Evolutionary conservation across 805 yeast genomes (phyloP).

Genomic region (Ogataea nitratoaversa): DNA sequence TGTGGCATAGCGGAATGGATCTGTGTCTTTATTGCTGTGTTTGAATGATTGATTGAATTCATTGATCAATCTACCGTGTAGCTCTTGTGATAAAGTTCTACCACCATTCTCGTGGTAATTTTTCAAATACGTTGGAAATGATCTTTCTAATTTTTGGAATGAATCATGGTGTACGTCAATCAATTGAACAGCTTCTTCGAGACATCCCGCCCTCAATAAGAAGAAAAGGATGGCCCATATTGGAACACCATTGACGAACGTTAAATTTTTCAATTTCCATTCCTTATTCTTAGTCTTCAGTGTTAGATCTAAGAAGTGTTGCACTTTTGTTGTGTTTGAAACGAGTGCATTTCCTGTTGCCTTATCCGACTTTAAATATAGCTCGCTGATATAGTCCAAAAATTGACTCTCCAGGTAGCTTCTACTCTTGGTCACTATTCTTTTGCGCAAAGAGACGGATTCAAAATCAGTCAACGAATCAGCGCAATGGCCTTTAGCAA

Average conservation of each 20-base stretch:
- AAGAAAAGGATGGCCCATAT: conserved; percentile 93
- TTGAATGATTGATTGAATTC: conserved; percentile 86
- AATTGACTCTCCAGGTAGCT: conserved; percentile 72
- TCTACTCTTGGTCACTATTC: conserved; percentile 52
- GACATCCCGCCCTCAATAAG: conserved; percentile 77
- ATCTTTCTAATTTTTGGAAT: conserved; percentile 79
- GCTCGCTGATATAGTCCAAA: conserved; percentile 63
- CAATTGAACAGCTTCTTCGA: conserved; percentile 71
- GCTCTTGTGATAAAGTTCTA: conserved; percentile 56
- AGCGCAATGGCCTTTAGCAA: conserved; percentile 28
- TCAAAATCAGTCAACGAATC: conserved; percentile 27
- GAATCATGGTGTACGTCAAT: conserved; percentile 60
- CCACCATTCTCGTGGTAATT: conserved; percentile 58
- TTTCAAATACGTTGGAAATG: conserved; percentile 75
- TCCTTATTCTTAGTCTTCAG: conserved; percentile 35
- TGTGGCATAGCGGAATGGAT: conserved; percentile 86
- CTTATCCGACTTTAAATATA: conserved; percentile 42
- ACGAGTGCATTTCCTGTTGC: conserved; percentile 30
- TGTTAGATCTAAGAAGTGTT: conserved; percentile 51
- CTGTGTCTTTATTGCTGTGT: conserved; percentile 56
- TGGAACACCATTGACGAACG: conserved; percentile 77
- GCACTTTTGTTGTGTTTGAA: conserved; percentile 63
- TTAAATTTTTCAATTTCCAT: conserved; percentile 51
- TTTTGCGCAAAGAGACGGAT: conserved; percentile 34
- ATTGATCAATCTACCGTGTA: conserved; percentile 62